phyloP scores from a whole-genome alignment of 495 filamentous ascomycete genomes.

The Hypoxylon trugodes region DNA sequence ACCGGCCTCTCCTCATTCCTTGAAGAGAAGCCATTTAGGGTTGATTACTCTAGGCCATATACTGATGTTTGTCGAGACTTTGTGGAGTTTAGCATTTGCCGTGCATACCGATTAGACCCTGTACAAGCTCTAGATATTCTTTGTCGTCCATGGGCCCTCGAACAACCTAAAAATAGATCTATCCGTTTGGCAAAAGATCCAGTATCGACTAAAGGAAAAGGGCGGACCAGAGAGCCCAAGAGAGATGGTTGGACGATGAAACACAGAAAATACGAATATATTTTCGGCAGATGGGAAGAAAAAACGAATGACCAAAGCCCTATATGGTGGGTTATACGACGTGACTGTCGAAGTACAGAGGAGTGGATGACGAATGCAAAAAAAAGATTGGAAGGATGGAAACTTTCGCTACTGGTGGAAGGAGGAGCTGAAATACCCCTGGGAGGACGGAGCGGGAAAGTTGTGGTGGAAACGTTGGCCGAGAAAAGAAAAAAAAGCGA shows the following conservation, averaged over 20 bases:
- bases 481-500: neutral
- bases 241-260: too few relatives aligned
- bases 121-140: slow-evolving; percentile 41
- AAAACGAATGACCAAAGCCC: too few relatives aligned
- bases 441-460: too few relatives aligned
- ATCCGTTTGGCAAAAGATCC: neutral
- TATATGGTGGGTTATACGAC: too few relatives aligned
- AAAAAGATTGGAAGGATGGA: too few relatives aligned
- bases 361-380: neutral
- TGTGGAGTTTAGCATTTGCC: slow-evolving; percentile 40
- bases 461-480: neutral
- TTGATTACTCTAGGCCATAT: slow-evolving; percentile 46
- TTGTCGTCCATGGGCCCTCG: slow-evolving; percentile 42
- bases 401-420: too few relatives aligned
- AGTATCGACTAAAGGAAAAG: neutral
- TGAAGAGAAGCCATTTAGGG: slow-evolving; percentile 30
- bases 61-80: slow-evolving; percentile 45
- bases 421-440: too few relatives aligned
- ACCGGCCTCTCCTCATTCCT: neutral
- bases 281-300: too few relatives aligned
- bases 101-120: slow-evolving; percentile 2
- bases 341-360: too few relatives aligned
- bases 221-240: too few relatives aligned
- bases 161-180: neutral
- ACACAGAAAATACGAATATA: too few relatives aligned